Percentiles rank a stretch among this genome's conserved stretches.
phyloP scores from a whole-genome alignment of 202 grass and related monocot genomes.

The Saccharum hybrid region DNA sequence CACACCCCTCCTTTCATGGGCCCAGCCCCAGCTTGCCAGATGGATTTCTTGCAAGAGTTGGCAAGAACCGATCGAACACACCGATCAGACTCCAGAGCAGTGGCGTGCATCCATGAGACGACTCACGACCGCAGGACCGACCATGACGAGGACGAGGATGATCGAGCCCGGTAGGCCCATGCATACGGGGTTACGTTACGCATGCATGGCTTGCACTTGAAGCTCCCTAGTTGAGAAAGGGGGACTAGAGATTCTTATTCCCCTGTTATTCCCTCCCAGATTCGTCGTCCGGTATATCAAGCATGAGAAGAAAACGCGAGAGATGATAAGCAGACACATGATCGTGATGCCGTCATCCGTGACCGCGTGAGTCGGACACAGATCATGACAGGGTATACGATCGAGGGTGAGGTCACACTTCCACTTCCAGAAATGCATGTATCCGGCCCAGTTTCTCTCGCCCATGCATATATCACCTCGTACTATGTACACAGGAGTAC shows the following conservation, averaged over 20 bases:
- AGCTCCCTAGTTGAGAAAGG: constrained; percentile 8
- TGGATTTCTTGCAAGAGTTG: constrained; percentile 18
- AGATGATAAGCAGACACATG: constrained; percentile 27
- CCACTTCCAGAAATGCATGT: not conserved
- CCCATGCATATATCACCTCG: constrained; percentile 6
- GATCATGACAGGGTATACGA: not conserved
- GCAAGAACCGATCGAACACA: not conserved
- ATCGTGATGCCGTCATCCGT: constrained; percentile 20
- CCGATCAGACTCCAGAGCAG: not conserved
- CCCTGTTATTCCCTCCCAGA: constrained; percentile 43
- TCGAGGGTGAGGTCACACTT: constrained; percentile 20
- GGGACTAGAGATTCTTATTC: constrained; percentile 44
- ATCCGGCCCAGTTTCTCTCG: not conserved
- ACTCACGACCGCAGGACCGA: not conserved
- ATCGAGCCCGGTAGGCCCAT: not conserved
- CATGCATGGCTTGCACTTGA: constrained; percentile 49
- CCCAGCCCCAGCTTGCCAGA: too few relatives aligned
- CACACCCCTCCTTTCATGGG: too few relatives aligned
- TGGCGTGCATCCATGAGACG: not conserved
- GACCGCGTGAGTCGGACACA: not conserved
- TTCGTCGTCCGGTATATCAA: constrained; percentile 47
- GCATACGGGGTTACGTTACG: not conserved
- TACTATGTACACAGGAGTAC: not conserved
- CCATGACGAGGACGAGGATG: not conserved
- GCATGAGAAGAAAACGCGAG: constrained; percentile 39